A percentile compares a stretch with the other conserved stretches of the same genome.
Conservation (phyloP, 2,329 filamentous ascomycete genomes). For the Blastomyces parvus region DNA sequence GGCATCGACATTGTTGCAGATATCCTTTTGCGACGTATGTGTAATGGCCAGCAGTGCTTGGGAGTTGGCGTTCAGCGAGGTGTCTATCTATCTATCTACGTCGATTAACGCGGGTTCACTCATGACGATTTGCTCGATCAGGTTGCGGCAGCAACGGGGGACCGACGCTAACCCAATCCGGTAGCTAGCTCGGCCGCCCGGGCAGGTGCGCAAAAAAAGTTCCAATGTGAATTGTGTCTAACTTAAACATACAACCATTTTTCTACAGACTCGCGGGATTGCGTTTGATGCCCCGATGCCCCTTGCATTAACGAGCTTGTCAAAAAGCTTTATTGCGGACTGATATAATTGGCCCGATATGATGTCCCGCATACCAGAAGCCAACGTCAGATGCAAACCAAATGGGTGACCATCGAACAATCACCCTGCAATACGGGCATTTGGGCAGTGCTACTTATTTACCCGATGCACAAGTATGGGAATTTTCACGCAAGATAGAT, state of each 20-base stretch:
- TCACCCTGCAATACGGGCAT: constrained; percentile 50
- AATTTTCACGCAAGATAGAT: constrained; percentile 34
- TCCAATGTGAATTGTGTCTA: background rate
- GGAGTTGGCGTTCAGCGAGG: background rate
- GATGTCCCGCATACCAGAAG: constrained; percentile 20
- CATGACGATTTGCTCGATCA: background rate
- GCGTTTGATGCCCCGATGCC: background rate
- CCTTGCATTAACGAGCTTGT: background rate
- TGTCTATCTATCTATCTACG: too few species aligned
- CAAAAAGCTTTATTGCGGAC: background rate
- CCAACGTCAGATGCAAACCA: constrained; percentile 34
- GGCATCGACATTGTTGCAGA: constrained; percentile 18
- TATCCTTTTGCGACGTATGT: background rate
- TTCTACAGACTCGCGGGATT: background rate
- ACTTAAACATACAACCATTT: background rate
- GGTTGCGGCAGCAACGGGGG: constrained; percentile 6
- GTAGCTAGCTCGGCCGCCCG: background rate
- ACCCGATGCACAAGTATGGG: constrained; percentile 40
- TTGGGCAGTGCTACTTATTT: constrained; percentile 45
- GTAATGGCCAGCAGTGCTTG: background rate
- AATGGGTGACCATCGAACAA: constrained; percentile 47
- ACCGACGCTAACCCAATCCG: constrained; percentile 1
- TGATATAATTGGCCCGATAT: constrained; percentile 21
- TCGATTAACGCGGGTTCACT: background rate
- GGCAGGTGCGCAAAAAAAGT: background rate